Percentiles rank a stretch among this genome's conserved stretches.
These are phyloP conservation scores for Boletellus sp. DNA, from an alignment of 768 basidiomycete genomes.

Conservation along the genomic window DNA sequence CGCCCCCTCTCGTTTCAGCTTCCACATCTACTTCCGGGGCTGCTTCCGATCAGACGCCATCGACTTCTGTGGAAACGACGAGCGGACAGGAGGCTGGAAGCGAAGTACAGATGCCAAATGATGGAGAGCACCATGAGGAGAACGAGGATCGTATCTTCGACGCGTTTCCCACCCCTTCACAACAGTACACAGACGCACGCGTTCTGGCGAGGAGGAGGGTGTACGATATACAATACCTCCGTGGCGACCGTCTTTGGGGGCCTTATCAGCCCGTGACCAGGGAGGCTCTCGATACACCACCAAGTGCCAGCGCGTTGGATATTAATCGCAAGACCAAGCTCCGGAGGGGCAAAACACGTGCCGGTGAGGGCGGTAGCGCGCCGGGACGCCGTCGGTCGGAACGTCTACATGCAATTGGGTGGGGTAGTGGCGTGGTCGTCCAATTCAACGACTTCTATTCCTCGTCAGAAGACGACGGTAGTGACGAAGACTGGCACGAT, in stretches of 20 bases:
- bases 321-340: background rate
- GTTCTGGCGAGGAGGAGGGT: constrained; percentile 27
- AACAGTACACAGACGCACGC: constrained; percentile 25
- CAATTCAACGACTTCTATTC: constrained; percentile 8
- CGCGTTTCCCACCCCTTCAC: constrained; percentile 11
- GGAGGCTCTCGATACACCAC: background rate
- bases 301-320: background rate
- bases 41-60: background rate
- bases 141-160: background rate
- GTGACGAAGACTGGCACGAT: constrained; percentile 24
- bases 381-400: background rate
- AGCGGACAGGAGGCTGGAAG: background rate
- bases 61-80: background rate
- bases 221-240: constrained; percentile 31
- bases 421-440: constrained; percentile 16
- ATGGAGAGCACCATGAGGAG: background rate
- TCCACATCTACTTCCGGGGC: background rate
- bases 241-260: constrained; percentile 28
- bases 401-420: constrained; percentile 14
- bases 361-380: background rate
- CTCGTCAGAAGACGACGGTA: constrained; percentile 13
- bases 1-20: constrained; percentile 10
- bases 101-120: background rate
- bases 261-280: constrained; percentile 22
- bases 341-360: background rate